Base-by-base conservation (phyloP, 1,284 basidiomycete genomes). In the Leccinum fallax region DNA sequence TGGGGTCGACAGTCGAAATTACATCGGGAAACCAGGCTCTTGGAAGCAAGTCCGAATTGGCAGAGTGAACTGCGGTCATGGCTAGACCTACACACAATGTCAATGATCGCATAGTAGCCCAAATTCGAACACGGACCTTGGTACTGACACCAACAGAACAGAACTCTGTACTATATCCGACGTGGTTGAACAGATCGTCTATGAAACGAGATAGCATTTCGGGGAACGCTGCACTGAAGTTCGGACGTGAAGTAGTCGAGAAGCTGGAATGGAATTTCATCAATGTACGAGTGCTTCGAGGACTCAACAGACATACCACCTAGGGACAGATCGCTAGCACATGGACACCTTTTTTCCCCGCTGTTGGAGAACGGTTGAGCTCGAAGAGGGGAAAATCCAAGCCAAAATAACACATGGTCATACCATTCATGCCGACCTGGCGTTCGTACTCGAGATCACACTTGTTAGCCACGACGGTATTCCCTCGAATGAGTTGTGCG, bases 391-490 rank as follows among this genome's bases (percentile, higher is more conserved):
- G 30, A 30, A 30, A 30, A 30, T 30, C 30, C 30, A 4, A 0
- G 9, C 6, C 13, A 11, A 46, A 49, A 48, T 54, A 60, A 49
- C 21, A 46, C 48, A 57, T 58, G n/a, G 1, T 77, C 88, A 68
- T 66, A 94, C 95, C 95, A 74, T 97, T 95, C 83, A 92, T 93
- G 74, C 94, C 94, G 16, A 99, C 97, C 79, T 98, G 96, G 63
- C 97, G 86, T 79, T 99, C 97, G 74, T 93, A 97, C 76, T 99
- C 97, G 72, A 99, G 80, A 78, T 99, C 97, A 75, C 94, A 97
- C 81, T 99, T 99, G 85, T 99, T 99, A 40, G 95, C 97, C 8
- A 98, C 95, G 57, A 99, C 92, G 65, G 99, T 94, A 98, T 97
- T 84, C 95, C 94, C 78, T 98, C 96, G 74, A 98, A 99, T 51